Evolutionary conservation across 768 basidiomycete species (phyloP).

Genomic region (button mushroom (Agaricus bisporus)): DNA sequence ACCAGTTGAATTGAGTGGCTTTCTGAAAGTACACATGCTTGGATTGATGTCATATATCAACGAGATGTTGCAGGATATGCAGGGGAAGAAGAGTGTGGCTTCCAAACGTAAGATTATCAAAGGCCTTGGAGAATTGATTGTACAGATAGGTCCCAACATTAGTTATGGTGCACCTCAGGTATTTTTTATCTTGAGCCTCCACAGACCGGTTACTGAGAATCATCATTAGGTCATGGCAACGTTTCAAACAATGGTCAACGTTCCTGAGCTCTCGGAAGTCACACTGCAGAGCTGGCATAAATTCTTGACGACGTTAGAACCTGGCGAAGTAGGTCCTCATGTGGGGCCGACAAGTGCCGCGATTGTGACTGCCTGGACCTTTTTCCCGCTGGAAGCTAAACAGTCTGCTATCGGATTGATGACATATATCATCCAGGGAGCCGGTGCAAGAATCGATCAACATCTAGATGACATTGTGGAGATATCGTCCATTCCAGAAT

Average conservation of each 20-base stretch:
- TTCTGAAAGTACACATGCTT: constrained; percentile 73
- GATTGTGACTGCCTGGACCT: constrained; percentile 71
- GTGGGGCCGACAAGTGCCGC: constrained; percentile 85
- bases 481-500: constrained; percentile 64
- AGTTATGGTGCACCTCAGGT: constrained; percentile 86
- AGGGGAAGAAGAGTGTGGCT: constrained; percentile 63
- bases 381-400: constrained; percentile 47
- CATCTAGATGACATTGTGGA: constrained; percentile 79
- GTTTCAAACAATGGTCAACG: constrained; percentile 80
- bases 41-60: constrained; percentile 83
- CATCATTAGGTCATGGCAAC: constrained; percentile 83
- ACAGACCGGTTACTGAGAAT: not conserved
- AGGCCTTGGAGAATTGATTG: constrained; percentile 70
- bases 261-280: constrained; percentile 69
- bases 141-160: constrained; percentile 64
- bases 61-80: constrained; percentile 79
- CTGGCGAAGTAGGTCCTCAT: constrained; percentile 72
- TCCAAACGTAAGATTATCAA: constrained; percentile 76
- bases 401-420: constrained; percentile 54
- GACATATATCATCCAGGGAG: constrained; percentile 61
- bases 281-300: constrained; percentile 75
- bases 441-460: constrained; percentile 44
- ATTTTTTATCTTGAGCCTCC: constrained; percentile 12
- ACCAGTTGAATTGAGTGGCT: constrained; percentile 40
- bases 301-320: constrained; percentile 65